These are phyloP conservation scores for Pseudophaeomoniella oleicola DNA, from an alignment of 2,329 filamentous ascomycete genomes.

Conservation along the genomic window DNA sequence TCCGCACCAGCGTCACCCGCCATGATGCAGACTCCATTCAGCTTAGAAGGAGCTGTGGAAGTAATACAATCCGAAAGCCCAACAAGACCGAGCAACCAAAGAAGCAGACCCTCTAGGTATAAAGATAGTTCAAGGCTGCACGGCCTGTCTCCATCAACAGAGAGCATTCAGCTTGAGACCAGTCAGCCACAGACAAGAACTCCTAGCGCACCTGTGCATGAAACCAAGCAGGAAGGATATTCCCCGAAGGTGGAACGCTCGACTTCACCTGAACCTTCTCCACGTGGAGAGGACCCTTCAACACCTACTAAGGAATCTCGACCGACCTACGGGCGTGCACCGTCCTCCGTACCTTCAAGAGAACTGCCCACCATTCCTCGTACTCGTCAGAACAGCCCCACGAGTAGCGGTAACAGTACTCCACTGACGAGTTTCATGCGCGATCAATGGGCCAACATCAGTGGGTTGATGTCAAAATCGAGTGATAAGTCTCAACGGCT, in stretches of 20 bases:
- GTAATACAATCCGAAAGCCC: not conserved
- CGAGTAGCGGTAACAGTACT: constrained; percentile 2
- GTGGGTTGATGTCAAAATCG: constrained; percentile 1
- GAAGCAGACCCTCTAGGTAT: not conserved
- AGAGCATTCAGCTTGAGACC: not conserved
- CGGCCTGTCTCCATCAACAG: not conserved
- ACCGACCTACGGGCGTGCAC: constrained; percentile 18
- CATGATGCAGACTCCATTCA: not conserved
- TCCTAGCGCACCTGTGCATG: not conserved
- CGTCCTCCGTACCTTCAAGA: constrained; percentile 33
- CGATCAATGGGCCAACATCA: constrained; percentile 5
- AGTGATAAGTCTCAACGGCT: constrained; percentile 1
- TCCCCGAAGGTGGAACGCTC: not conserved
- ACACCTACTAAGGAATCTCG: constrained; percentile 5
- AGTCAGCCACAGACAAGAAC: not conserved
- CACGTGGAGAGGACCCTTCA: not conserved
- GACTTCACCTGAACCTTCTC: not conserved
- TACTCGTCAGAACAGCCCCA: constrained; percentile 20
- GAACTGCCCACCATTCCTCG: constrained; percentile 29
- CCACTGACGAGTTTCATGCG: constrained; percentile 6
- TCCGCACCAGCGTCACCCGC: not conserved
- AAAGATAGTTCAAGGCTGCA: too few species aligned
- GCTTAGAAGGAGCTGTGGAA: not conserved
- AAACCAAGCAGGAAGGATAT: too few species aligned
- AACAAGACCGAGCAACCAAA: not conserved